Evolutionary conservation across 345 rosid genomes (phyloP).

Genomic region (Linum lewisii): DNA sequence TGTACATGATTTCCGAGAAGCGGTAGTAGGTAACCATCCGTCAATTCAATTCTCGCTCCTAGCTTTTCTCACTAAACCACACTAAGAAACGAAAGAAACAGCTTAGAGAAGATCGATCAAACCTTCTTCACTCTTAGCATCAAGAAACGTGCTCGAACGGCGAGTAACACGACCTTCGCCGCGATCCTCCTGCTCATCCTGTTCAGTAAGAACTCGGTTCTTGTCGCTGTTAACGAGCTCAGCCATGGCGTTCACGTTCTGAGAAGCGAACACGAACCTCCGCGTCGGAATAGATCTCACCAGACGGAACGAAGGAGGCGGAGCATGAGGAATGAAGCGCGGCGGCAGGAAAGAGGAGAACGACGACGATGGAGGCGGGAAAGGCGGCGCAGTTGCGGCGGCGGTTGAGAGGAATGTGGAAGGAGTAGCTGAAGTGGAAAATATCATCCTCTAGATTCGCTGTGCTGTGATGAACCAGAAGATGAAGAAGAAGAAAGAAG

Average conservation of each 20-base stretch:
- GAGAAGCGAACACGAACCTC: slow-evolving; percentile 20
- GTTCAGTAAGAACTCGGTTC: slow-evolving; percentile 11
- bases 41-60: not conserved
- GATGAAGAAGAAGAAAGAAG: too few relatives aligned
- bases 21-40: too few relatives aligned
- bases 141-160: slow-evolving; percentile 60
- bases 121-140: slow-evolving; percentile 74
- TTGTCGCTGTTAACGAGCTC: slow-evolving; percentile 41
- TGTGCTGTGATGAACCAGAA: too few relatives aligned
- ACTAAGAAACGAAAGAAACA: slow-evolving; percentile 3
- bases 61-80: slow-evolving; percentile 1
- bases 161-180: slow-evolving; percentile 14
- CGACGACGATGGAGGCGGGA: slow-evolving; percentile 3
- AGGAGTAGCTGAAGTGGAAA: not conserved
- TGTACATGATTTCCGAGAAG: not conserved
- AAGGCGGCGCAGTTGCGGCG: not conserved
- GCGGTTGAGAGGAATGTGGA: not conserved
- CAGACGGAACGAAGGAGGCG: slow-evolving; percentile 12
- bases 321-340: slow-evolving; percentile 14
- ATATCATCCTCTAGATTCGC: not conserved
- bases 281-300: slow-evolving; percentile 17
- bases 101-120: not conserved
- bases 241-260: slow-evolving; percentile 44
- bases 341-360: slow-evolving; percentile 13
- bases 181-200: slow-evolving; percentile 13